Evolutionary conservation across 2,329 filamentous ascomycete species (phyloP).

Genomic region (Fusarium praegraminearum): DNA sequence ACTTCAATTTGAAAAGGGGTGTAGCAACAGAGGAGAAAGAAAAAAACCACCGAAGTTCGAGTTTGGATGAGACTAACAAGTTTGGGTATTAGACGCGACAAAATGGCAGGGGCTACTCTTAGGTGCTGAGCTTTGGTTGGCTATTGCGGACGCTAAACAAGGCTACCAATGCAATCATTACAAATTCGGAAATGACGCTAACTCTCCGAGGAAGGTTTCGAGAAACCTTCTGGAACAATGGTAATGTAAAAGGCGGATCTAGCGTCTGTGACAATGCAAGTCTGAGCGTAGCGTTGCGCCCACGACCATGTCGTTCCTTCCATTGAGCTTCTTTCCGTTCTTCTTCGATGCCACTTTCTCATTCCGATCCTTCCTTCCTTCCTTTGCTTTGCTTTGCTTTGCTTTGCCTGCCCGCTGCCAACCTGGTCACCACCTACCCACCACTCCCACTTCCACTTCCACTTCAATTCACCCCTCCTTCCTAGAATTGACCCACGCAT

Average conservation of each 20-base stretch:
- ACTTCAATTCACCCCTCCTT: conserved; percentile 29
- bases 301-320: conserved; percentile 30
- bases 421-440: conserved; percentile 14
- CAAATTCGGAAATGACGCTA: conserved; percentile 49
- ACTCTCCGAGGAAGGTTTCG: conserved; percentile 52
- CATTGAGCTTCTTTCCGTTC: conserved; percentile 39
- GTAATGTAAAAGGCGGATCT: conserved; percentile 35
- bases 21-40: conserved; percentile 10
- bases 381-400: too few species aligned
- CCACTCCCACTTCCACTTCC: background rate
- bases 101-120: conserved; percentile 3
- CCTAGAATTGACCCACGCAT: conserved; percentile 12
- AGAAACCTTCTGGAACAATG: conserved; percentile 51
- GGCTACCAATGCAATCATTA: conserved; percentile 41
- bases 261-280: conserved; percentile 36
- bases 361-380: conserved; percentile 25
- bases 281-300: conserved; percentile 41
- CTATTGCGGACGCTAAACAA: conserved; percentile 37
- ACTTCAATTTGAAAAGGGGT: conserved; percentile 25
- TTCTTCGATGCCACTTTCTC: conserved; percentile 32
- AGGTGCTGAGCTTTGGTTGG: conserved; percentile 45
- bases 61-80: conserved; percentile 22
- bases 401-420: background rate
- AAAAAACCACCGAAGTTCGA: conserved; percentile 20
- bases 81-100: conserved; percentile 26